Evolutionary conservation across 805 yeast species (phyloP).

Genomic region (Metschnikowia lachancei): DNA sequence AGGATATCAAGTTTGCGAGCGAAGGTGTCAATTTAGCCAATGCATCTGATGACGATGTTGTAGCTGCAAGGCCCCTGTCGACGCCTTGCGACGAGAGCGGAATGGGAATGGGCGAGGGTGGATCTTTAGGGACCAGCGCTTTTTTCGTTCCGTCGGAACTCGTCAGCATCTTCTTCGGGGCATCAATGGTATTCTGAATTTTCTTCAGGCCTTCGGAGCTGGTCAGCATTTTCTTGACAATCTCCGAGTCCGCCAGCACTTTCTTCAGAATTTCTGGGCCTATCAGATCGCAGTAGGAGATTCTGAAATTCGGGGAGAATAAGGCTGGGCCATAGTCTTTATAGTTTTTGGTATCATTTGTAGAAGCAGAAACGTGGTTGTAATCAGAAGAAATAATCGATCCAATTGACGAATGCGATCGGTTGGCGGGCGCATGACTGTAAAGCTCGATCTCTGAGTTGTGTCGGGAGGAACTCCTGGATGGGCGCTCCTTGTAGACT

Average conservation of each 20-base stretch:
- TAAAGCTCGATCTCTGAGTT: conserved; percentile 2
- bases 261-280: neutral
- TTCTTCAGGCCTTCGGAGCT: neutral
- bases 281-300: conserved; percentile 1
- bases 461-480: neutral
- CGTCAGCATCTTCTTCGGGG: neutral
- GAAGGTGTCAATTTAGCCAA: conserved; percentile 17
- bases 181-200: neutral
- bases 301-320: conserved; percentile 10
- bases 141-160: neutral
- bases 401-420: conserved; percentile 29
- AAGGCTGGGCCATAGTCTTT: neutral
- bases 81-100: conserved; percentile 31
- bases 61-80: conserved; percentile 25
- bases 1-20: conserved; percentile 8
- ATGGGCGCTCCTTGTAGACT: neutral
- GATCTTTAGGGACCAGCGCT: conserved; percentile 2
- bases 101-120: conserved; percentile 26
- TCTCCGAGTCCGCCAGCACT: neutral
- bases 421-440: conserved; percentile 1
- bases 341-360: too few relatives aligned
- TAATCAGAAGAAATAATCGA: conserved; percentile 21
- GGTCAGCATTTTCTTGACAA: neutral
- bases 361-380: neutral
- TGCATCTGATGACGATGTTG: conserved; percentile 18